Evolutionary conservation across 78 protist species (phyloP), one percentile per base, ranked within the genome.

Genomic region (Goniomonas avonlea): DNA sequence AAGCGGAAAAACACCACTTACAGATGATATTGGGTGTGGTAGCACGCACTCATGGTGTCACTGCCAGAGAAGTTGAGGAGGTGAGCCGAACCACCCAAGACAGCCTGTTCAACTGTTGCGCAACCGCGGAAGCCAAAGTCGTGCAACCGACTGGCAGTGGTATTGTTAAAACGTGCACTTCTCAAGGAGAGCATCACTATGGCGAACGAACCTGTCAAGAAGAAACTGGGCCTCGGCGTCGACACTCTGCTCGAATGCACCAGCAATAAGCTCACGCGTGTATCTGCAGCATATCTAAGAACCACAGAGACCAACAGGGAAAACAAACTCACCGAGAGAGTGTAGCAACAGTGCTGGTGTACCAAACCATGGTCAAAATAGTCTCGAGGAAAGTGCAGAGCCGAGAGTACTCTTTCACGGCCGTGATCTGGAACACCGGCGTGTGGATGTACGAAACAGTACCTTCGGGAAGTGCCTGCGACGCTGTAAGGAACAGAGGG

Each of bases 121-220:
- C 80, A 75, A 32, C 80, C 80, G 8, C 80, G 50, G 80, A 75
- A 75, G 34, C 80, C 80, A 18, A 75, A 75, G 56, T 75, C 80
- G 68, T 75, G 80, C 31, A 75, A 68, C 15, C 65, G 34, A 13
- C 39, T 18, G 29, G 27, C 58, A 29, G n/a, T n/a, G n/a, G n/a
- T n/a, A n/a, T n/a, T n/a, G n/a, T n/a, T n/a, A n/a, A 0, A 63
- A 9, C 71, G 37, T 15, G 47, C 71, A 13, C 11, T n/a, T n/a
- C 71, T 59, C 23, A 11, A 31, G n/a, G 40, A n/a, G 11, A n/a
- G 34, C 3, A 31, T 5, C 31, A 56, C 15, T 17, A 11, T 11
- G 20, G 8, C 35, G 8, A 15, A 5, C 15, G 8, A 56, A 56
- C 13, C 13, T n/a, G 63, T 17, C 35, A 56, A 47, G 37, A 61